Evolutionary conservation across 1,284 basidiomycete genomes (phyloP), one percentile per base, ranked within the genome.

Genomic region (Ganoderma meredithae): DNA sequence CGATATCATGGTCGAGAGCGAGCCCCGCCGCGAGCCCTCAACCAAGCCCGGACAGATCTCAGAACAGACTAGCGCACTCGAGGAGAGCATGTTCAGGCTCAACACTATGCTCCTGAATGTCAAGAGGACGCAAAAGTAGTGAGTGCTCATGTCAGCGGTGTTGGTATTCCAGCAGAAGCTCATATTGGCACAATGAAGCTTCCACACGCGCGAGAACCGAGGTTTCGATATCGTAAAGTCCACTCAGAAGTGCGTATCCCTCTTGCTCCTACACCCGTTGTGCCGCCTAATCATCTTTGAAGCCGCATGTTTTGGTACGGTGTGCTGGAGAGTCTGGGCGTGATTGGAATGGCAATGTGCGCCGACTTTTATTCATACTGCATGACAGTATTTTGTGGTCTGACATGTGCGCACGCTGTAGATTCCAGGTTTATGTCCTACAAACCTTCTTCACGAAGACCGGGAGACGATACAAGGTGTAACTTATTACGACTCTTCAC

Each of bases 1-100:
- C 79, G 96, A 98, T 80, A 97, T 97, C 80, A 96, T 97, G 95
- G 95, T 98, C 69, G 96, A 98, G 84, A 95, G 92, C 71, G 96
- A 98, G 79, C 96, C 96, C 1, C 84, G 96, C 62, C 85, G 94
- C 64, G 91, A 95, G 76, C 86, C 93, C 3, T 90, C 93, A 10
- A 91, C 91, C 33, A 93, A 95, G 74, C 88, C 93, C 0, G 90
- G 90, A 3, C 94, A 97, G 81, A 88, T 98, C 60, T 84, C 91
- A 22, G 96, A 98, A 70, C 96, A 98, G 75, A 97, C 96, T 27
- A 94, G 88, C 66, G 89, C 93, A 15, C 82, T 98, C 66, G 96
- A 98, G 80, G 96, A 98, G 84, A 96, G 94, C 78, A 92, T 97
- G 67, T 97, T 95, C 83, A 90, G 95, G 72, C 83, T 98, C 68